A percentile compares a stretch with the other conserved stretches of the same genome.
phyloP scores from a whole-genome alignment of 2,329 filamentous ascomycete species.

The Monosporascus ibericus region DNA sequence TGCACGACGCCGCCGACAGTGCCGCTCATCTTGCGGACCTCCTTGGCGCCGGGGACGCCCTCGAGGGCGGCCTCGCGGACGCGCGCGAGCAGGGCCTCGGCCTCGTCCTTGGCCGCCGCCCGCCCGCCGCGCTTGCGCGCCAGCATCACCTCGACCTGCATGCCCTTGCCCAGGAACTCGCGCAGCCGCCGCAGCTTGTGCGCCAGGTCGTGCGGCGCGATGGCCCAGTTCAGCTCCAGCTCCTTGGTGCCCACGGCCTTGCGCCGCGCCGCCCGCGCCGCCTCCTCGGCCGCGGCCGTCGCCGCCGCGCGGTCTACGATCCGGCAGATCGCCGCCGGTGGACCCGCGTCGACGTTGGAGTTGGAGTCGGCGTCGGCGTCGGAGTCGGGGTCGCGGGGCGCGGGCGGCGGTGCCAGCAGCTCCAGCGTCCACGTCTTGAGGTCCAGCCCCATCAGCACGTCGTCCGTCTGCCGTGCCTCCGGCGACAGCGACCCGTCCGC shows the following conservation, averaged over 20 bases:
- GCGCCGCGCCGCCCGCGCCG: slow-evolving; percentile 35
- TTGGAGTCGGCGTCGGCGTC: slow-evolving; percentile 28
- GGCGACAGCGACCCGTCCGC: slow-evolving; percentile 9
- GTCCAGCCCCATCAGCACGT: slow-evolving; percentile 14
- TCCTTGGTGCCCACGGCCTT: slow-evolving; percentile 56
- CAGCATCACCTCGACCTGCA: slow-evolving; percentile 67
- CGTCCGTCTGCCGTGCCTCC: slow-evolving; percentile 13
- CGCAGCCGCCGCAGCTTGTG: slow-evolving; percentile 62
- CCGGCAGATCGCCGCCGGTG: slow-evolving; percentile 57
- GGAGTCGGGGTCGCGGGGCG: not conserved
- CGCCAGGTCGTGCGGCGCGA: slow-evolving; percentile 67
- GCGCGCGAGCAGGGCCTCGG: slow-evolving; percentile 47
- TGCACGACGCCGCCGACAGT: slow-evolving; percentile 28
- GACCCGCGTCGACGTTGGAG: slow-evolving; percentile 19
- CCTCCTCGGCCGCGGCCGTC: slow-evolving; percentile 30
- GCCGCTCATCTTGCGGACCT: slow-evolving; percentile 35
- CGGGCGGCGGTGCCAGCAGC: slow-evolving; percentile 23
- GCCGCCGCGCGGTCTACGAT: slow-evolving; percentile 53
- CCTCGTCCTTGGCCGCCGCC: slow-evolving; percentile 55
- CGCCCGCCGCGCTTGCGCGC: slow-evolving; percentile 60
- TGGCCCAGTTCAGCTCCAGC: slow-evolving; percentile 88
- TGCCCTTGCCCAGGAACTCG: slow-evolving; percentile 67
- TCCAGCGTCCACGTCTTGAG: slow-evolving; percentile 13
- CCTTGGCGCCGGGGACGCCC: slow-evolving; percentile 26
- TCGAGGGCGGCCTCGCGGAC: slow-evolving; percentile 30